Percentiles rank a stretch among this genome's conserved stretches.
Evolutionary conservation across 345 rosid genomes (phyloP).

Genomic region (Populus alba): DNA sequence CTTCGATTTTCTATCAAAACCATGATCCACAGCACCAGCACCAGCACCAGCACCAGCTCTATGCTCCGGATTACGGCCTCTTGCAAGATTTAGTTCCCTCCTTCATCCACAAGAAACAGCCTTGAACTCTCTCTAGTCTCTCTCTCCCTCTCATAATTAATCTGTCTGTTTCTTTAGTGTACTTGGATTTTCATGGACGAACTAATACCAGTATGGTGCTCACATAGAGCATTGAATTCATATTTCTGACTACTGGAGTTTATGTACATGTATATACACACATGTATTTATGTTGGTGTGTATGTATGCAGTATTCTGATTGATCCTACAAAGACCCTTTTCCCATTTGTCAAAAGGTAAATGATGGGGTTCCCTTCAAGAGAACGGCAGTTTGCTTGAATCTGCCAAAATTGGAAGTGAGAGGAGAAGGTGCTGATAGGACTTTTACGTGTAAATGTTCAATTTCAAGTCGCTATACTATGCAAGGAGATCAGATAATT

Average conservation of each 20-base stretch:
- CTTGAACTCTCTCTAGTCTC: conserved; percentile 13
- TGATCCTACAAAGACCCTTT: background rate
- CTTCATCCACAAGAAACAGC: conserved; percentile 25
- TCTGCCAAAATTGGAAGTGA: background rate
- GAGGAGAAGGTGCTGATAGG: background rate
- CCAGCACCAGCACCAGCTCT: conserved; percentile 16
- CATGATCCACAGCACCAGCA: conserved; percentile 7
- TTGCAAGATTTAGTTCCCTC: conserved; percentile 37
- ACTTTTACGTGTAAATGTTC: background rate
- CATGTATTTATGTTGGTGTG: no score
- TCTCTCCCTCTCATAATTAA: background rate
- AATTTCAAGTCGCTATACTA: background rate
- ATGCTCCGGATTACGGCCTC: conserved; percentile 28
- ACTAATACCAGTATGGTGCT: background rate
- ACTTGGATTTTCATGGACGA: background rate
- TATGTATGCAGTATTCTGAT: background rate
- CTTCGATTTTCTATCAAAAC: conserved; percentile 15
- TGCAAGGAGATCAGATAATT: background rate
- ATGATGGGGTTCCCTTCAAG: background rate
- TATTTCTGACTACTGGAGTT: background rate
- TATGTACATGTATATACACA: background rate
- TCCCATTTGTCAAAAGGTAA: background rate
- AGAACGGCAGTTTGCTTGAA: background rate
- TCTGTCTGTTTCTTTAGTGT: background rate
- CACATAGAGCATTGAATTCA: background rate